Base-by-base conservation (phyloP, 73 alveolate species). In the Stentor coeruleus region DNA sequence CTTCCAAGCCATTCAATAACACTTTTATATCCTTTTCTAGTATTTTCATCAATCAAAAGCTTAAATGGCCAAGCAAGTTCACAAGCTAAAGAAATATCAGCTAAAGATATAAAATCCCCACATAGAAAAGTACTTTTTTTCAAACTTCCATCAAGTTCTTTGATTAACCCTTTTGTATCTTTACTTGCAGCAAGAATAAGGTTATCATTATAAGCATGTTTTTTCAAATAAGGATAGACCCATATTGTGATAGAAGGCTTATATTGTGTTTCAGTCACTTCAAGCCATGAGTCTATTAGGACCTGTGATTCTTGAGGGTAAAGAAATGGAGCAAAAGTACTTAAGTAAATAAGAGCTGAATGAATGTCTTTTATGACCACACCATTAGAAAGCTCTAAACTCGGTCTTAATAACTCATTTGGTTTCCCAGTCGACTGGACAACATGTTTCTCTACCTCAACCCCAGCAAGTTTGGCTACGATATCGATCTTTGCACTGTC, bases 41-140 rank as follows among this genome's bases (percentile, higher is more conserved):
- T 77, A 26, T 89, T 91, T 73, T 81, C 88, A 3, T 91, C 95
- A 36, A 87, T 77, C 41, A 82, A 88, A 3, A 91, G 38, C 84
- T 74, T 76, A 89, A 91, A 89, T 38, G 92, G 85, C 15, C 73
- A 76, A 37, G 84, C 79, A 37, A 91, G 66, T 59, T 77, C 73
- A 76, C 86, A 86, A 36, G 88, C 90, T 26, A 89, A 35, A 36
- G 81, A 26, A 39, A 91, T 74, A 77, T 91, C 97, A 1, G 95
- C 97, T 31, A 91, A 59, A 31, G 95, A 88, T 0, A 91, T 28
- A 11, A 77, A 59, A 33, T 89, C 83, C 31, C 97, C 97, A 3
- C 39, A 85, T 33, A 91, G 81, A 83, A 40, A 87, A 20, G 60
- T 73, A 58, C 59, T 74, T 26, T 82, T 87, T 39, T 85, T 76